Evolutionary conservation across 2,329 filamentous ascomycete species (phyloP).

Genomic region (Hypocreales sp.): DNA sequence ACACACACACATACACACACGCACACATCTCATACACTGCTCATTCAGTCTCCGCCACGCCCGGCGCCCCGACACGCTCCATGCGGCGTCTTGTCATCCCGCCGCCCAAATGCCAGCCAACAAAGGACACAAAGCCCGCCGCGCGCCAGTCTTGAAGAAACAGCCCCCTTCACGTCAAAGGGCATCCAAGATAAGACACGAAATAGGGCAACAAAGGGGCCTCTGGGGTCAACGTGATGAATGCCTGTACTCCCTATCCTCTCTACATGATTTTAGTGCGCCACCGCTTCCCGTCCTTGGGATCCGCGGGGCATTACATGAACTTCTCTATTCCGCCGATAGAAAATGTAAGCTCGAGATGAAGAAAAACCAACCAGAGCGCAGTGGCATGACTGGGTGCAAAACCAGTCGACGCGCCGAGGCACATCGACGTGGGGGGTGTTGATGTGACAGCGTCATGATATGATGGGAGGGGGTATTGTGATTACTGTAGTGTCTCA

Average conservation of each 20-base stretch:
- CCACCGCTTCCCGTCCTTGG: conserved; percentile 13
- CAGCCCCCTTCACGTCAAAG: conserved; percentile 20
- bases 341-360: conserved; percentile 8
- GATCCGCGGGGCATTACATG: conserved; percentile 22
- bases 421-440: conserved; percentile 7
- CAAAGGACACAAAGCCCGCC: background rate
- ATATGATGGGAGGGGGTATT: conserved; percentile 16
- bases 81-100: background rate
- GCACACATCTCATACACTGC: too few relatives aligned
- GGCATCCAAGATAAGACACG: conserved; percentile 11
- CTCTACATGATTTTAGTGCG: conserved; percentile 26
- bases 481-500: conserved; percentile 20
- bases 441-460: conserved; percentile 14
- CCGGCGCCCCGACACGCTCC: conserved; percentile 1
- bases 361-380: conserved; percentile 11
- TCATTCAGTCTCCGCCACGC: too few relatives aligned
- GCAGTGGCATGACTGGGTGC: background rate
- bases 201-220: too few relatives aligned
- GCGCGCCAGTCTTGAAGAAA: conserved; percentile 2
- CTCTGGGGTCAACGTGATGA: background rate
- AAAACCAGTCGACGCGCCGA: conserved; percentile 4
- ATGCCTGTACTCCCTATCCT: conserved; percentile 23
- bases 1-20: too few relatives aligned
- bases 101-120: conserved; percentile 1
- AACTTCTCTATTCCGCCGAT: conserved; percentile 24